A percentile compares a stretch with the other conserved stretches of the same genome.
phyloP scores from a whole-genome alignment of 2,329 filamentous ascomycete species.

The Monilinia vaccinii-corymbosi region DNA sequence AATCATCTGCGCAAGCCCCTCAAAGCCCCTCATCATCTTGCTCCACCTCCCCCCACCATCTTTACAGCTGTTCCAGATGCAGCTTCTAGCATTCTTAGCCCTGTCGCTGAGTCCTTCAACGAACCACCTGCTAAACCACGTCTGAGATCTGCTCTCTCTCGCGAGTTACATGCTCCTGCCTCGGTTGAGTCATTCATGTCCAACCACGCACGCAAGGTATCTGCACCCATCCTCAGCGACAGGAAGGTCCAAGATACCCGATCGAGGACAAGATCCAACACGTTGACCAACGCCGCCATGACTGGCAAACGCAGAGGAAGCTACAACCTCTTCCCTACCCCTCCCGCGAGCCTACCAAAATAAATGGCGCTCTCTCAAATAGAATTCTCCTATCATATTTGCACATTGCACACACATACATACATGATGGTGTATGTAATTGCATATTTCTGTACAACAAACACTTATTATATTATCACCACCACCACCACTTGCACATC shows the following conservation, averaged over 20 bases:
- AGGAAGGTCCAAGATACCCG: slow-evolving; percentile 18
- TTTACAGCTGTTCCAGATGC: slow-evolving; percentile 1
- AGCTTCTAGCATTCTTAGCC: slow-evolving; percentile 17
- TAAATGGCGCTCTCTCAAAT: slow-evolving; percentile 9
- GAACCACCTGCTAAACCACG: background rate
- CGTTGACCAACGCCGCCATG: slow-evolving; percentile 8
- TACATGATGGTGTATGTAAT: slow-evolving; percentile 1
- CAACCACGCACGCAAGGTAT: slow-evolving; percentile 25
- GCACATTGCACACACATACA: background rate
- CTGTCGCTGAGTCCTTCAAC: slow-evolving; percentile 22
- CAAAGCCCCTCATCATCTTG: slow-evolving; percentile 14
- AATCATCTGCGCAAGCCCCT: slow-evolving; percentile 17
- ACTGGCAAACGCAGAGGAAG: slow-evolving; percentile 21
- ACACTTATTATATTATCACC: background rate
- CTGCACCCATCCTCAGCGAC: slow-evolving; percentile 19
- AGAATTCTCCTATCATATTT: slow-evolving; percentile 12
- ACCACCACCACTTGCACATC: background rate
- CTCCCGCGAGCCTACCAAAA: background rate
- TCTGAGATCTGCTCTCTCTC: background rate
- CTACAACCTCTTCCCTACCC: slow-evolving; percentile 25
- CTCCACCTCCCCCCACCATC: slow-evolving; percentile 1
- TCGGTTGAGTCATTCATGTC: background rate
- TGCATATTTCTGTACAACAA: background rate
- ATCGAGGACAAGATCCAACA: slow-evolving; percentile 17
- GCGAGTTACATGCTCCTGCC: background rate